Conservation (phyloP, 129 eudicot species). For the Silybum marianum region DNA sequence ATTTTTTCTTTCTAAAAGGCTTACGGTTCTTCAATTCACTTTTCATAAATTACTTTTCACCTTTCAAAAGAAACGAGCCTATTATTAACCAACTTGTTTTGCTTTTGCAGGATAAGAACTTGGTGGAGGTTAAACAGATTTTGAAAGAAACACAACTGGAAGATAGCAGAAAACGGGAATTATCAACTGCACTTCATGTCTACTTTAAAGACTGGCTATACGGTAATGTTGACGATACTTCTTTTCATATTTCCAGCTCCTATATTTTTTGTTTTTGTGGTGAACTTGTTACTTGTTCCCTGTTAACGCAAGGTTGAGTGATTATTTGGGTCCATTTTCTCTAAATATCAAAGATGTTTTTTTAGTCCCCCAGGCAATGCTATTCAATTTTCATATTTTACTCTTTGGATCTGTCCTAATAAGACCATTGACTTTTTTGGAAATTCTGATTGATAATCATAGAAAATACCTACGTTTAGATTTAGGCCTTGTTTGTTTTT, state of each 20-base stretch:
- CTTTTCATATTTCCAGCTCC: not conserved
- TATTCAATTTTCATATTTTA: not conserved
- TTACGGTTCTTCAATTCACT: not conserved
- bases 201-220: slow-evolving; percentile 97
- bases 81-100: not conserved
- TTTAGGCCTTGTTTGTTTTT: too few species aligned
- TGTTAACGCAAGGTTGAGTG: slow-evolving; percentile 10
- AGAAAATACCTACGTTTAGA: not conserved
- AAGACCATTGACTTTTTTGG: not conserved
- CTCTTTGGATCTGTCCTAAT: not conserved
- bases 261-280: not conserved
- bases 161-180: slow-evolving; percentile 78
- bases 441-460: not conserved
- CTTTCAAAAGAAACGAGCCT: not conserved
- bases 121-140: slow-evolving; percentile 79
- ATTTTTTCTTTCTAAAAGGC: not conserved
- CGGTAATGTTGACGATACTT: slow-evolving; percentile 47
- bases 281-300: not conserved
- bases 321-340: not conserved
- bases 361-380: not conserved
- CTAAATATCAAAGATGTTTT: not conserved
- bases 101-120: slow-evolving; percentile 57
- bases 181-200: slow-evolving; percentile 78
- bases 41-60: not conserved
- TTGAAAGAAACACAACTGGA: slow-evolving; percentile 85